Percentiles rank a stretch among this genome's conserved stretches.
phyloP scores from a whole-genome alignment of 2,329 filamentous ascomycete species.

The Ophiostoma tasmaniense region DNA sequence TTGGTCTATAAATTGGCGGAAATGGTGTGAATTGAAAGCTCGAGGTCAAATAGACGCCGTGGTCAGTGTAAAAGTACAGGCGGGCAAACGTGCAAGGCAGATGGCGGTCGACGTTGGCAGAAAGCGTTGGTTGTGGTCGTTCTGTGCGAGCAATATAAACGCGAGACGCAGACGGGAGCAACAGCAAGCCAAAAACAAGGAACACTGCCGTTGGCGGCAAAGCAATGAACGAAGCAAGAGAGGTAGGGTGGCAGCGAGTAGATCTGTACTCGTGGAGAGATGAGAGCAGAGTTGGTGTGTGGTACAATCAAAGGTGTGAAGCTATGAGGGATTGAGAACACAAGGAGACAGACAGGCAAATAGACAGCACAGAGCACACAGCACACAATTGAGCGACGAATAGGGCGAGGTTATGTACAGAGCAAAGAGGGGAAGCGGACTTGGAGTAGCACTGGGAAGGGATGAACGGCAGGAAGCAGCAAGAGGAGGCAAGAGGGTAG shows the following conservation, averaged over 20 bases:
- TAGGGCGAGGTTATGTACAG: not conserved
- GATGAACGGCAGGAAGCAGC: not conserved
- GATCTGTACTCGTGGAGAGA: not conserved
- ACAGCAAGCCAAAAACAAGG: not conserved
- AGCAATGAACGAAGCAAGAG: not conserved
- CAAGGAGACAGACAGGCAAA: not conserved
- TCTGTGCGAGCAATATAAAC: not conserved
- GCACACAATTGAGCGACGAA: not conserved
- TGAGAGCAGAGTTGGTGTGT: not conserved
- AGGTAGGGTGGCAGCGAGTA: not conserved
- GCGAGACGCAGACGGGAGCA: not conserved
- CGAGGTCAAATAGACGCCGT: not conserved
- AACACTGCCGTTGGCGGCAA: not conserved
- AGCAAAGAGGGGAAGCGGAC: constrained; percentile 3
- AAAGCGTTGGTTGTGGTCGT: not conserved
- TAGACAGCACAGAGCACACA: not conserved
- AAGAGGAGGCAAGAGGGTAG: not conserved
- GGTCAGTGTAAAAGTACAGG: not conserved
- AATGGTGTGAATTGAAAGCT: not conserved
- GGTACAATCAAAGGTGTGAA: not conserved
- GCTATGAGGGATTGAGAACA: not conserved
- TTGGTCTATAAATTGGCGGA: not conserved
- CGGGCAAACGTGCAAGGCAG: not conserved
- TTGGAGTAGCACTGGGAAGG: not conserved
- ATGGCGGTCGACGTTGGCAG: constrained; percentile 1